phyloP scores from a whole-genome alignment of 345 rosid genomes.

The Dipteronia sinensis region DNA sequence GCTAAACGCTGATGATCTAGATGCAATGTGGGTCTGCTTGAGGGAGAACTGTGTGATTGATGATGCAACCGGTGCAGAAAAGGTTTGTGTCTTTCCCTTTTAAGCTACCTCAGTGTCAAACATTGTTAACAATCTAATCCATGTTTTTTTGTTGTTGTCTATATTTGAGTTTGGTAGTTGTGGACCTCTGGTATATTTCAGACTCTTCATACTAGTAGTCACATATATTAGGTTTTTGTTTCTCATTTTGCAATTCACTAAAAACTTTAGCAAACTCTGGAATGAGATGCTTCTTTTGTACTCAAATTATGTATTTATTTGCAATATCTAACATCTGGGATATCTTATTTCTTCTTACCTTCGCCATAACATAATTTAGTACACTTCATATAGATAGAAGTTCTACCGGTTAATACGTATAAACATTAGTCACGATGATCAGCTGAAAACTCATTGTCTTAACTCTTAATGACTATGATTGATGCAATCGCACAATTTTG shows the following conservation, averaged over 20 bases:
- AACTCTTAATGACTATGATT: too few species aligned
- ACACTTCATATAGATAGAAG: neutral
- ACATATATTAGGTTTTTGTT: neutral
- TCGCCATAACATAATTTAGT: neutral
- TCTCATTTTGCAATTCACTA: neutral
- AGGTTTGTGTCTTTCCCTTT: constrained; percentile 42
- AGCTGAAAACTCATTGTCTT: too few species aligned
- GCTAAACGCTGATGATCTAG: constrained; percentile 93
- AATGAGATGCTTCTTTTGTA: too few species aligned
- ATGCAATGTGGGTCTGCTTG: constrained; percentile 99
- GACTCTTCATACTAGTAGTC: neutral
- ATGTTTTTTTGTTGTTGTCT: neutral
- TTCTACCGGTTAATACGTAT: neutral
- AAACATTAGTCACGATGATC: neutral
- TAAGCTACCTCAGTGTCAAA: neutral
- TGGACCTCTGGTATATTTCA: neutral
- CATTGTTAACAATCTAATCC: neutral
- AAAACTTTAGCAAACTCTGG: neutral
- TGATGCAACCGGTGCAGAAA: constrained; percentile 99
- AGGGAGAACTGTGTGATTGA: constrained; percentile 99
- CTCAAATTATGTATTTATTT: too few species aligned
- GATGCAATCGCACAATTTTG: too few species aligned
- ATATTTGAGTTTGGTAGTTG: neutral
- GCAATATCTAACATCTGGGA: neutral
- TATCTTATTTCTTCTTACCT: neutral